phyloP scores from a whole-genome alignment of 306 rosid genomes.

The Cercis canadensis region DNA sequence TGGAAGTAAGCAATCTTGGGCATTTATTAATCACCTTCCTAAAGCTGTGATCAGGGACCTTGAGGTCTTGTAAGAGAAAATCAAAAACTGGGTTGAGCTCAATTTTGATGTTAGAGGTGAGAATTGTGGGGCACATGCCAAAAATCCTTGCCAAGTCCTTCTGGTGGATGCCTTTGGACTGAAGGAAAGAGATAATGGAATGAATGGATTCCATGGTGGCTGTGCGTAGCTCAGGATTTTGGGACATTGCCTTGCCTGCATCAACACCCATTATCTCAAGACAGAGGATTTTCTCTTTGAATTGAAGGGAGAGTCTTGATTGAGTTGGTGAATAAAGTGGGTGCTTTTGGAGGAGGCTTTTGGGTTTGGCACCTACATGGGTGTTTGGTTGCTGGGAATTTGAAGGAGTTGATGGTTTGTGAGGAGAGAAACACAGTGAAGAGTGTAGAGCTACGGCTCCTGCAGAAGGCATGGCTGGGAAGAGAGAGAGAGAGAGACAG shows the following conservation, averaged over 20 bases:
- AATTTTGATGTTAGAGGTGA: conserved; percentile 64
- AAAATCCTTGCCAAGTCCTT: conserved; percentile 74
- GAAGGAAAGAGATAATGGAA: conserved; percentile 71
- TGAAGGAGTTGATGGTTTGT: conserved; percentile 51
- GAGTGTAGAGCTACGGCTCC: conserved; percentile 57
- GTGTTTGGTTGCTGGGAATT: conserved; percentile 42
- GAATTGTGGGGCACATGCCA: conserved; percentile 91
- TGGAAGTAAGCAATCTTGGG: conserved; percentile 82
- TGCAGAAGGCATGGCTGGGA: conserved; percentile 46
- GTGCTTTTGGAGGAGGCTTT: conserved; percentile 65
- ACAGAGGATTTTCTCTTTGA: conserved; percentile 89
- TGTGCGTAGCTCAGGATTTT: conserved; percentile 66
- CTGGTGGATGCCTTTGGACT: conserved; percentile 71
- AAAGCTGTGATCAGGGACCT: conserved; percentile 63
- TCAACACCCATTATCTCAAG: conserved; percentile 92
- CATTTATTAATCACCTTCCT: conserved; percentile 76
- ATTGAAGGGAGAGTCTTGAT: conserved; percentile 65
- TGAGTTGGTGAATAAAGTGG: conserved; percentile 70
- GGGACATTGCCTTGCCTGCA: conserved; percentile 83
- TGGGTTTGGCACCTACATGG: conserved; percentile 57
- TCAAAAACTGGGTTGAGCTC: conserved; percentile 81
- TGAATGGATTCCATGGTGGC: conserved; percentile 68
- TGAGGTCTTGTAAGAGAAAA: conserved; percentile 64
- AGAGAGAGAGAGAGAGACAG: not conserved
- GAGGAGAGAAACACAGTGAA: conserved; percentile 57